Evolutionary conservation across 78 protist species (phyloP).

Genomic region (Dictyostelium capitatum): DNA sequence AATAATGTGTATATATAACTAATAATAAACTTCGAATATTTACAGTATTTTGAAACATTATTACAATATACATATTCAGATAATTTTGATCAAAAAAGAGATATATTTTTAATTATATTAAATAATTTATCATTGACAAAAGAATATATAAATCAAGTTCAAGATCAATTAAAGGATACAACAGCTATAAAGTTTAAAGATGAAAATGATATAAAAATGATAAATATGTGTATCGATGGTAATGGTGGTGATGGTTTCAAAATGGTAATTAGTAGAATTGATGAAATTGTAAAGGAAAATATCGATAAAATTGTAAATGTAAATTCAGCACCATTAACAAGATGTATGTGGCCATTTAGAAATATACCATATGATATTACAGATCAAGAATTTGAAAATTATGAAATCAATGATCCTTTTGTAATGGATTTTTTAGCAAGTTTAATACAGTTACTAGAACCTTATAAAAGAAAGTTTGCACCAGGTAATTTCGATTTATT

Average conservation of each 20-base stretch:
- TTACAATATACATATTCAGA: constrained; percentile 31
- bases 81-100: constrained; percentile 68
- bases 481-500: constrained; percentile 34
- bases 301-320: constrained; percentile 38
- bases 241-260: constrained; percentile 38
- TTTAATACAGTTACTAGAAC: constrained; percentile 8
- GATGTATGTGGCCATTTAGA: constrained; percentile 49
- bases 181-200: constrained; percentile 4
- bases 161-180: constrained; percentile 28
- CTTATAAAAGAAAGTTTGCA: constrained; percentile 26
- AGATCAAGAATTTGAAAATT: constrained; percentile 48
- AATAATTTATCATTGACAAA: constrained; percentile 44
- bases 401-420: constrained; percentile 78
- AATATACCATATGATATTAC: constrained; percentile 49
- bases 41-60: constrained; percentile 55
- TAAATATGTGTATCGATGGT: constrained; percentile 37
- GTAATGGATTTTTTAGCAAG: constrained; percentile 34
- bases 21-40: background rate
- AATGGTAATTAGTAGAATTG: constrained; percentile 5
- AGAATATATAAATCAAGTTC: constrained; percentile 34
- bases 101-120: constrained; percentile 46
- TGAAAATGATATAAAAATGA: constrained; percentile 57
- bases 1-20: background rate
- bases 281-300: constrained; percentile 37
- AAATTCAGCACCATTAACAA: constrained; percentile 12